Percentiles rank a stretch among this genome's conserved stretches.
Conservation (phyloP, 164 flowering plant genomes). For the Kingdonia uniflora region DNA sequence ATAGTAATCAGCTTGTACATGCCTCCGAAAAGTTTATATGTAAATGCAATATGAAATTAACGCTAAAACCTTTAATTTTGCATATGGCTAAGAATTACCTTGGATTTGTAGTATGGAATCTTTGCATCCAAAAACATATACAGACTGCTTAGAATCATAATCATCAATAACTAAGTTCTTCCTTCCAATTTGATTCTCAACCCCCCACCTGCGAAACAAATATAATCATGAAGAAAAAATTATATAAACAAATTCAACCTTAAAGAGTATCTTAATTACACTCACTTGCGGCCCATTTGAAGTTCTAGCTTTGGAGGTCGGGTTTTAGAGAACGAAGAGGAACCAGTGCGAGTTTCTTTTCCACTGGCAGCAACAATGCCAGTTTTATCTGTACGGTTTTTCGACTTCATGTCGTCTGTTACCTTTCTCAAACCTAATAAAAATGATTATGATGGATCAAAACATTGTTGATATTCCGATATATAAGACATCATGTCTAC, state of each 20-base stretch:
- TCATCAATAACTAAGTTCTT: slow-evolving; percentile 84
- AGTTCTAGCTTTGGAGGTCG: slow-evolving; percentile 94
- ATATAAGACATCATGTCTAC: no score
- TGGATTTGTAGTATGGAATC: slow-evolving; percentile 88
- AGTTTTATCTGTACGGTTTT: slow-evolving; percentile 74
- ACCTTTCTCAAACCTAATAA: slow-evolving; percentile 58
- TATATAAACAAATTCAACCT: background rate
- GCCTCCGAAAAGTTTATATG: background rate
- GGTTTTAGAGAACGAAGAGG: slow-evolving; percentile 62
- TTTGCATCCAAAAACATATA: slow-evolving; percentile 89
- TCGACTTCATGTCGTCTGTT: slow-evolving; percentile 79
- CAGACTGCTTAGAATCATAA: slow-evolving; percentile 90
- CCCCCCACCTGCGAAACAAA: slow-evolving; percentile 78
- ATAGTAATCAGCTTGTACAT: slow-evolving; percentile 6
- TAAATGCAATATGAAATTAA: background rate
- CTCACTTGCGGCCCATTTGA: slow-evolving; percentile 98
- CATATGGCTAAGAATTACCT: slow-evolving; percentile 31
- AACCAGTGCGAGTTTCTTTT: slow-evolving; percentile 40
- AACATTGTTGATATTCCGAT: no score
- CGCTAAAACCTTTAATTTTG: background rate
- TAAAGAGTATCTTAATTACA: slow-evolving; percentile 8
- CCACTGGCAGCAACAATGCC: slow-evolving; percentile 49
- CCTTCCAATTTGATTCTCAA: slow-evolving; percentile 92
- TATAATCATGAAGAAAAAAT: no score
- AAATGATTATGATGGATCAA: no score